Evolutionary conservation across 441 rosid genomes (phyloP).

Genomic region (Erysimum cheiri): DNA sequence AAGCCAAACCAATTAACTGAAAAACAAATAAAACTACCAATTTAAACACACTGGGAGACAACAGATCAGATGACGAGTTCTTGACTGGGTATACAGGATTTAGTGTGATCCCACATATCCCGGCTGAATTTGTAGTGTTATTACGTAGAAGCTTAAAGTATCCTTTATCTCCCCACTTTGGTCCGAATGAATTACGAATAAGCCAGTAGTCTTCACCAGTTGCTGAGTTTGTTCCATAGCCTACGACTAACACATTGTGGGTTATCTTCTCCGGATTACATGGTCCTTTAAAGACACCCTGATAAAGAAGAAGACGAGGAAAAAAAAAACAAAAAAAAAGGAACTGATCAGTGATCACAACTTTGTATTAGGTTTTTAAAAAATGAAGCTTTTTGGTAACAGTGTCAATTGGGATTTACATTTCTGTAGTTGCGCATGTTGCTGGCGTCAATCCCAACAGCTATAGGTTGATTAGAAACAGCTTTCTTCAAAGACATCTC

Average conservation of each 20-base stretch:
- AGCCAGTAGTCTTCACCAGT: constrained; percentile 43
- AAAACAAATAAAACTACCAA: background rate
- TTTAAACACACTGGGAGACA: background rate
- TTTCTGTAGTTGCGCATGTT: background rate
- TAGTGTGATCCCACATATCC: constrained; percentile 53
- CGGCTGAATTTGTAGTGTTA: constrained; percentile 41
- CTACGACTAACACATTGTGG: constrained; percentile 45
- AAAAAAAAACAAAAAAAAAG: no score
- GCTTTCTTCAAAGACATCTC: constrained; percentile 62
- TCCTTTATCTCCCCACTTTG: constrained; percentile 64
- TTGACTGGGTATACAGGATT: background rate
- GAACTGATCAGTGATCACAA: no score
- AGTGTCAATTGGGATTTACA: background rate
- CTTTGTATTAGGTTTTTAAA: background rate
- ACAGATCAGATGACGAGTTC: background rate
- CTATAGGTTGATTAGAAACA: constrained; percentile 59
- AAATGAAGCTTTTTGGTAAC: background rate
- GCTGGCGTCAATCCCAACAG: constrained; percentile 33
- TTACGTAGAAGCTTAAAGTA: constrained; percentile 55
- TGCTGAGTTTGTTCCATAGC: constrained; percentile 40
- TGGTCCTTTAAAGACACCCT: constrained; percentile 42
- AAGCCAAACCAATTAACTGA: background rate
- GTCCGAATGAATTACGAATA: constrained; percentile 54
- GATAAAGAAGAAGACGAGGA: no score
- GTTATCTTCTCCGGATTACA: constrained; percentile 26